These are phyloP conservation scores for Yamadazyma sp. DNA, from an alignment of 1,139 yeast genomes.

Conservation along the genomic window DNA sequence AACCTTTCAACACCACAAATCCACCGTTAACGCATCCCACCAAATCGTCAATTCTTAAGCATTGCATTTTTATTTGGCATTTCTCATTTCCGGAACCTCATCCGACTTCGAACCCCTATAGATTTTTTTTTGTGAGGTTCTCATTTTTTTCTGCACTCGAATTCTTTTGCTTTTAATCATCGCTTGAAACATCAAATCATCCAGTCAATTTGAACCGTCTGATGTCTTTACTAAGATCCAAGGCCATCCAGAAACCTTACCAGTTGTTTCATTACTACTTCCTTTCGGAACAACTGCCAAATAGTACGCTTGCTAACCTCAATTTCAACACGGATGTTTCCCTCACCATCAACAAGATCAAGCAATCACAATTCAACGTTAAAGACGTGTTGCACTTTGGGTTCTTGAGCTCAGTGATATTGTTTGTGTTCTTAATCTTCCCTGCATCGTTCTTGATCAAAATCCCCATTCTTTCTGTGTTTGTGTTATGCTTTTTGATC, in stretches of 20 bases:
- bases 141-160: background rate
- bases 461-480: slow-evolving; percentile 37
- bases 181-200: background rate
- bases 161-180: background rate
- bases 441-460: slow-evolving; percentile 53
- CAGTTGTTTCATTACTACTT: slow-evolving; percentile 52
- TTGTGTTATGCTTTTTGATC: slow-evolving; percentile 48
- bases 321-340: slow-evolving; percentile 60
- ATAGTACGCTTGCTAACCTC: slow-evolving; percentile 54
- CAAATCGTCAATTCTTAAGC: too few relatives aligned
- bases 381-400: slow-evolving; percentile 54
- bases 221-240: slow-evolving; percentile 33
- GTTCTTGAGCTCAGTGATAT: slow-evolving; percentile 46
- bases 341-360: slow-evolving; percentile 47
- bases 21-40: too few relatives aligned
- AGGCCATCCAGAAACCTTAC: slow-evolving; percentile 39
- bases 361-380: slow-evolving; percentile 46
- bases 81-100: background rate
- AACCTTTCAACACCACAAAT: too few relatives aligned
- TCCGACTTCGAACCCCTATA: background rate
- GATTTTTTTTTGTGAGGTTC: background rate
- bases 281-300: slow-evolving; percentile 59
- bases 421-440: slow-evolving; percentile 52
- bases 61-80: background rate
- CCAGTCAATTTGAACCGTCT: too few relatives aligned